Percentiles rank a stretch among this genome's conserved stretches.
These are phyloP conservation scores for Chenopodium album DNA, from an alignment of 148 eudicot genomes.

Conservation along the genomic window DNA sequence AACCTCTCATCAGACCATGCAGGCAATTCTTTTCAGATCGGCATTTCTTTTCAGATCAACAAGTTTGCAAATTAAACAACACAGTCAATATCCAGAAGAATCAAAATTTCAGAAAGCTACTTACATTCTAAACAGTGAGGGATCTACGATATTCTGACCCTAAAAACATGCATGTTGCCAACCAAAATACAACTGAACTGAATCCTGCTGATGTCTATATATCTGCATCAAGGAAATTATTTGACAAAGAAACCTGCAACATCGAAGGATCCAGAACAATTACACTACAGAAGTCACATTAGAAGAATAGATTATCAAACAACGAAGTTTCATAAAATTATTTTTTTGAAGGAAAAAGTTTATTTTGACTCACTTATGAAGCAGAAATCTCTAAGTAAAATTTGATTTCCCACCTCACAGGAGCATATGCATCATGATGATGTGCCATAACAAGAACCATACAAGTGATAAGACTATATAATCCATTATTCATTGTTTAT, in stretches of 20 bases:
- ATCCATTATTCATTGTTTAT: too few relatives aligned
- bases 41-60: background rate
- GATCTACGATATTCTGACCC: background rate
- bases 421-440: too few relatives aligned
- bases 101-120: background rate
- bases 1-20: background rate
- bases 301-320: background rate
- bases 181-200: background rate
- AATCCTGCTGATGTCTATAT: conserved; percentile 26
- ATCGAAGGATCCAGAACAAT: background rate
- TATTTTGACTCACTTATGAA: too few relatives aligned
- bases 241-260: conserved; percentile 58
- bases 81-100: background rate
- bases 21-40: background rate
- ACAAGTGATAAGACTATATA: background rate
- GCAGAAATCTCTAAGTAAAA: too few relatives aligned
- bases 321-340: background rate
- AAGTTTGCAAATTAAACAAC: background rate
- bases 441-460: background rate
- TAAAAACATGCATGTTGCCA: background rate
- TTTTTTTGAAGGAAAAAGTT: background rate
- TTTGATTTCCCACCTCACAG: too few relatives aligned
- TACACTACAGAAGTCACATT: conserved; percentile 2
- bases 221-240: conserved; percentile 61
- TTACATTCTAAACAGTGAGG: conserved; percentile 13